Base-by-base conservation (phyloP, 306 rosid species). In the Begonia fuchsioides region DNA sequence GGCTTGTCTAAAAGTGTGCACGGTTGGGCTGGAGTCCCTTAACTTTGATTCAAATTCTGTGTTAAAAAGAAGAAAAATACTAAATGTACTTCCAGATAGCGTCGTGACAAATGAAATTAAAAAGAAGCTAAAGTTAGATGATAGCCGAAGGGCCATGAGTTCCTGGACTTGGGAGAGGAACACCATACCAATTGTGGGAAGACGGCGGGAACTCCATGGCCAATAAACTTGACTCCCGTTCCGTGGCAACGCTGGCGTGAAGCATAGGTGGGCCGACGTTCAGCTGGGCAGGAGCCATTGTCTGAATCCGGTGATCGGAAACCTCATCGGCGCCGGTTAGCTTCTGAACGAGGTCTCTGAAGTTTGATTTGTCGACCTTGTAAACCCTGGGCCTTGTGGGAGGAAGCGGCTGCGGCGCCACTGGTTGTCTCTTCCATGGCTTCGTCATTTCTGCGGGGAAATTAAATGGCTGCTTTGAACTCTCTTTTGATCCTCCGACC, bases 261-360 rank as follows among this genome's bases (percentile, higher is more conserved):
- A 50, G 43, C 2, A 56, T 68, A 10, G 44, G 15, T 8, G 13
- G 13, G 14, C 26, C 48, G 38, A 3, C 49, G 3, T 11, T n/a
- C 14, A 41, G n/a, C 45, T n/a, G 60, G 1, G 67, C 50, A 53
- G 54, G 40, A 39, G 68, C 52, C 0, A 19, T 51, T 45, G n/a
- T 43, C 9, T 67, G 75, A 43, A 57, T 61, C 15, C 15, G 62
- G 6, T 11, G 74, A 40, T 72, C 66, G 47, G 57, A 74, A 43
- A 68, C 47, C 55, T 75, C 66, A 0, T 70, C 71, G 14, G 79
- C 72, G 15, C 77, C 75, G 0, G 87, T 79, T 13, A 79, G 80
- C 54, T 72, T 65, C 41, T 79, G 87, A 59, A 75, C 87, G 1
- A 79, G 56, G 11, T 67, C 67, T 11, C 77, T 32, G 38, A 80